Evolutionary conservation across 768 basidiomycete genomes (phyloP).

Genomic region (Hortiboletus flavorubellus): DNA sequence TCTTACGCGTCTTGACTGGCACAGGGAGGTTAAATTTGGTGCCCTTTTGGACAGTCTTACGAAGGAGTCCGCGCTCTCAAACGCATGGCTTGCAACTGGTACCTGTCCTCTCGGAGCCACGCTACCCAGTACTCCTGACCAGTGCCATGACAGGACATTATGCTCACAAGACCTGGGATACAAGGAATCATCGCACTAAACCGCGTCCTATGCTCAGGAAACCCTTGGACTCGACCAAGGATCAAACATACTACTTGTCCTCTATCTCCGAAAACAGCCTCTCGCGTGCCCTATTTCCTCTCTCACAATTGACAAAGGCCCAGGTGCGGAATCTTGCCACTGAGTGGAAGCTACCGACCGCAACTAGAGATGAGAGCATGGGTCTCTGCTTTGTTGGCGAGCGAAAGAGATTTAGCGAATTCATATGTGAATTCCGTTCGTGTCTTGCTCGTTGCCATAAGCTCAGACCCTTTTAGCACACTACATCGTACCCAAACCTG

Average conservation of each 20-base stretch:
- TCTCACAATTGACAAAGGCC: conserved; percentile 62
- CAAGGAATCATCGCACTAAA: background rate
- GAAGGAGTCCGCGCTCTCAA: conserved; percentile 24
- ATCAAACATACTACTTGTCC: conserved; percentile 91
- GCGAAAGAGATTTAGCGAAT: conserved; percentile 64
- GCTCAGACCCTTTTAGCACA: conserved; percentile 47
- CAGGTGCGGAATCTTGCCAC: conserved; percentile 72
- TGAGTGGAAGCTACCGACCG: conserved; percentile 62
- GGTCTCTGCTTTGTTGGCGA: conserved; percentile 94
- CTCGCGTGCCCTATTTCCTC: conserved; percentile 71
- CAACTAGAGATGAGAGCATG: conserved; percentile 81
- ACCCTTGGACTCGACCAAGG: conserved; percentile 62
- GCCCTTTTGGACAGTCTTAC: conserved; percentile 69
- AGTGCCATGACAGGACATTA: conserved; percentile 66
- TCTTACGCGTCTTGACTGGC: background rate
- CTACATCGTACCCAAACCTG: conserved; percentile 69
- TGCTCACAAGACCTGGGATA: conserved; percentile 63
- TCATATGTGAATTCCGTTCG: conserved; percentile 53
- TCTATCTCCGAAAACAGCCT: conserved; percentile 68
- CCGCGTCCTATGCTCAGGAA: conserved; percentile 53
- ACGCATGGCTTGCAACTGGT: conserved; percentile 83
- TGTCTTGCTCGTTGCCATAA: background rate
- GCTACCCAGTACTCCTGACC: background rate
- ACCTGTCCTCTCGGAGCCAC: background rate
- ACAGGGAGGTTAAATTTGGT: conserved; percentile 89